phyloP scores from a whole-genome alignment of 2,329 filamentous ascomycete species.

The Fusarium solani-melongenae region DNA sequence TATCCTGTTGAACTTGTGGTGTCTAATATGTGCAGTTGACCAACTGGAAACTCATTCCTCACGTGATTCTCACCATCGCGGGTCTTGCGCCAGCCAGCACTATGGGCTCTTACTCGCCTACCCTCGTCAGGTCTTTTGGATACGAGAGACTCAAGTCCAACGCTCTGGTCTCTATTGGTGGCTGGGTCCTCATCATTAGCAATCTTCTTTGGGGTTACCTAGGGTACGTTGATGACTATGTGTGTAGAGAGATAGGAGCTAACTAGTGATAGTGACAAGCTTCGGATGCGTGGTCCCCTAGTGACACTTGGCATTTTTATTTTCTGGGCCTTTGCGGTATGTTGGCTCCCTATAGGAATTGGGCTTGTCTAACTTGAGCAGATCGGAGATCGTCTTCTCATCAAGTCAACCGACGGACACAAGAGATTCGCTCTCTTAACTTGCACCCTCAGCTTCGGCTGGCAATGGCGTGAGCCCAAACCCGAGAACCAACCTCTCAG shows the following conservation, averaged over 20 bases:
- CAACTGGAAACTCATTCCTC: slow-evolving; percentile 52
- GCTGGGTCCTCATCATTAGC: slow-evolving; percentile 47
- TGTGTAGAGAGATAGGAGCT: background rate
- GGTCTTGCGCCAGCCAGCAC: slow-evolving; percentile 30
- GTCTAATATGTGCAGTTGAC: slow-evolving; percentile 43
- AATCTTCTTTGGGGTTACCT: slow-evolving; percentile 48
- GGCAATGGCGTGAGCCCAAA: slow-evolving; percentile 32
- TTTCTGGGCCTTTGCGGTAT: slow-evolving; percentile 30
- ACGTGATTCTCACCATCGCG: slow-evolving; percentile 40
- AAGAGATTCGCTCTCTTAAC: slow-evolving; percentile 28
- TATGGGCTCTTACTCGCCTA: slow-evolving; percentile 36
- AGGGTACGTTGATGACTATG: background rate
- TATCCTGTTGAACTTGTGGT: background rate
- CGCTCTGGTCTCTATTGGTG: slow-evolving; percentile 49
- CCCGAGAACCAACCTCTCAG: rapidly evolving
- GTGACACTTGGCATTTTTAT: slow-evolving; percentile 29
- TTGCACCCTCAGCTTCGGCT: slow-evolving; percentile 26
- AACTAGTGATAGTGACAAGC: slow-evolving; percentile 26
- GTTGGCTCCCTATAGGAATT: background rate
- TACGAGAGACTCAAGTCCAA: slow-evolving; percentile 46
- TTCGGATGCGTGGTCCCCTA: slow-evolving; percentile 33
- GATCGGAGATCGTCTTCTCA: slow-evolving; percentile 32
- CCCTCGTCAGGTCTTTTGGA: slow-evolving; percentile 48
- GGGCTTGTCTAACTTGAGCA: background rate
- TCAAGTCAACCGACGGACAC: slow-evolving; percentile 27